phyloP scores from a whole-genome alignment of 352 stramenopile species.

The Pythium myriotylum region DNA sequence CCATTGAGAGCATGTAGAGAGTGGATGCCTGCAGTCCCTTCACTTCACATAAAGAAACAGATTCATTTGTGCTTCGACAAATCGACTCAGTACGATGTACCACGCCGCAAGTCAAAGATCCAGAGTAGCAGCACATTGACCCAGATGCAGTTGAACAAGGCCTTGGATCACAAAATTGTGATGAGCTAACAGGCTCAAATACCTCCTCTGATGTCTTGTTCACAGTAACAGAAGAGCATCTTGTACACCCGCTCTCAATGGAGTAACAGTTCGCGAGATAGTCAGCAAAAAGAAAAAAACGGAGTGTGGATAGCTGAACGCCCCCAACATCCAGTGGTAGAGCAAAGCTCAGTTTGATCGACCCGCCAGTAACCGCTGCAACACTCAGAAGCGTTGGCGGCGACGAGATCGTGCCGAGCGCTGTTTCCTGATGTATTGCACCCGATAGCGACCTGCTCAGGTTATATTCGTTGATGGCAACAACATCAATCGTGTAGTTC shows the following conservation, averaged over 20 bases:
- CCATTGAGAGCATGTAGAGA: slow-evolving; percentile 33
- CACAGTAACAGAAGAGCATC: slow-evolving; percentile 26
- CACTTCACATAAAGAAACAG: slow-evolving; percentile 22
- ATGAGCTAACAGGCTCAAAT: not conserved
- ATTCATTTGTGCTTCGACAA: slow-evolving; percentile 12
- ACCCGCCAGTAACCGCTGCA: slow-evolving; percentile 32
- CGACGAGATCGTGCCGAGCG: slow-evolving; percentile 22
- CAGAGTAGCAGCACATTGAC: slow-evolving; percentile 28
- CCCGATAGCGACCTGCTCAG: slow-evolving; percentile 28
- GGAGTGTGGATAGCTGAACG: slow-evolving; percentile 18
- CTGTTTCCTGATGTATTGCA: slow-evolving; percentile 22
- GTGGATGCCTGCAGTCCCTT: slow-evolving; percentile 35
- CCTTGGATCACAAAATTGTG: not conserved
- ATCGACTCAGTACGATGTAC: slow-evolving; percentile 5
- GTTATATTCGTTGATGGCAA: slow-evolving; percentile 51
- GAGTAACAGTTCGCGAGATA: slow-evolving; percentile 35
- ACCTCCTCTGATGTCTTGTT: not conserved
- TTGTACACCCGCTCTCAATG: slow-evolving; percentile 17
- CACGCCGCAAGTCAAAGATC: slow-evolving; percentile 28
- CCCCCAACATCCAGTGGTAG: slow-evolving; percentile 36
- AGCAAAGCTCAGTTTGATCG: slow-evolving; percentile 30
- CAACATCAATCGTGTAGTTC: slow-evolving; percentile 40
- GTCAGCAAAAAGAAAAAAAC: slow-evolving; percentile 28
- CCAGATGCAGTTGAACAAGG: slow-evolving; percentile 12
- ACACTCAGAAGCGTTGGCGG: slow-evolving; percentile 23